Base-by-base conservation (phyloP, 345 rosid genomes). In the Salix koriyanagi region DNA sequence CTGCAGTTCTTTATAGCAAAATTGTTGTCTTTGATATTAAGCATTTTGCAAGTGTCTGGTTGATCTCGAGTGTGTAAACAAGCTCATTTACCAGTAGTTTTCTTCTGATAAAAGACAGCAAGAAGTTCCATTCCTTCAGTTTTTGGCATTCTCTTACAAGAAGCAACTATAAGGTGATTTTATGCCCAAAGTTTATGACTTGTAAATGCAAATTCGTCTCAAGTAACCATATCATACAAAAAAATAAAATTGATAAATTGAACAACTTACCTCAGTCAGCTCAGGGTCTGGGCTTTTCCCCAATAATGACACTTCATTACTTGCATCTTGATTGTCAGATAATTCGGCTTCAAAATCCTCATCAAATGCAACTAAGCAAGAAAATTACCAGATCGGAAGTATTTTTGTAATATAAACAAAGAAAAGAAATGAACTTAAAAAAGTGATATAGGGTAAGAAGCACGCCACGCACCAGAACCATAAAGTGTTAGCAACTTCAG, bases 281-380 rank as follows among this genome's bases (percentile, higher is more conserved):
- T 89, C 97, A 32, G 92, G 86, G 44, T 88, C 93, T 34, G 95
- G 90, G 80, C 82, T 87, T 81, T 87, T 85, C 23, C 90, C 87
- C 83, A 95, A 82, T 32, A 89, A 69, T 65, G 94, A 88, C 74
- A 95, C 92, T 89, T 95, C 97, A 65, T 77, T 89, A 84, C 86
- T 91, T 69, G 97, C 97, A 79, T 93, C 97, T 62, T 65, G 81
- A 86, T 90, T 95, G 75, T 91, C 97, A 72, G 85, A 75, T 81
- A 93, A 83, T 84, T 95, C 99, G 70, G 90, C 94, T 85, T 95
- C 99, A 88, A 95, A 95, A 88, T 95, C 99, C 87, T 95, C 99
- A 74, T 95, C 99, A 89, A 93, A 95, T 78, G 95, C 96, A 86
- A 95, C 99, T 95, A 79, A 67, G 36, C 82, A 16, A 32, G 46